Percentiles rank a stretch among this genome's conserved stretches.
These are phyloP conservation scores for Jamesozyma hellenica DNA, from an alignment of 805 yeast species.

Conservation along the genomic window DNA sequence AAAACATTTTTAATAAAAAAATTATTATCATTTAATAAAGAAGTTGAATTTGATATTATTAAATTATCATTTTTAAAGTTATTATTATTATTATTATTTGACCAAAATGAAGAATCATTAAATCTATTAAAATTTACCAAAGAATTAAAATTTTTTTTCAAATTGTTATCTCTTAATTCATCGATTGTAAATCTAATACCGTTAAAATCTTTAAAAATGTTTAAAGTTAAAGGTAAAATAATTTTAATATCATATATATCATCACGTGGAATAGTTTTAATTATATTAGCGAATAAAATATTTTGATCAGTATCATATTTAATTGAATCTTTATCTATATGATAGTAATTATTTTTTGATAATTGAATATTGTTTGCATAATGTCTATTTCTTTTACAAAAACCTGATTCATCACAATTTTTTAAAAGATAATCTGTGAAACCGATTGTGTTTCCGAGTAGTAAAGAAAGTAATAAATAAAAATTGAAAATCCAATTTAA, in stretches of 20 bases:
- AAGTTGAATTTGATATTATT: background rate
- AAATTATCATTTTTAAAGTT: background rate
- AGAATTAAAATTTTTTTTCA: slow-evolving; percentile 16
- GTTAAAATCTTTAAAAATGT: slow-evolving; percentile 41
- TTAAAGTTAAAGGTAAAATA: slow-evolving; percentile 47
- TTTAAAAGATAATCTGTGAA: slow-evolving; percentile 66
- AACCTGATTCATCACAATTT: slow-evolving; percentile 70
- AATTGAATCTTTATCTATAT: slow-evolving; percentile 32
- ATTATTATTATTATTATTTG: slow-evolving; percentile 30
- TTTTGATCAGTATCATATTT: slow-evolving; percentile 20
- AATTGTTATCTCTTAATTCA: slow-evolving; percentile 40
- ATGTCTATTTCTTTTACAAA: slow-evolving; percentile 70
- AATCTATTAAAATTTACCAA: slow-evolving; percentile 41
- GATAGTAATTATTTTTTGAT: slow-evolving; percentile 32
- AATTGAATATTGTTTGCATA: slow-evolving; percentile 39
- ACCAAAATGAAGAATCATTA: slow-evolving; percentile 51
- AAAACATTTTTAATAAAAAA: background rate
- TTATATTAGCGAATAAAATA: slow-evolving; percentile 36
- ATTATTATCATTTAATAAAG: slow-evolving; percentile 2
- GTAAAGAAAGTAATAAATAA: background rate
- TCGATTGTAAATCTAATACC: slow-evolving; percentile 55
- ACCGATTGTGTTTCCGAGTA: slow-evolving; percentile 17
- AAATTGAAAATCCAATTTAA: background rate
- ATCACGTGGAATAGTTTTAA: slow-evolving; percentile 32
- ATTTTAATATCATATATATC: slow-evolving; percentile 30